These are phyloP conservation scores for Aspergillus puulaauensis DNA, from an alignment of 2,329 filamentous ascomycete genomes.

Conservation along the genomic window DNA sequence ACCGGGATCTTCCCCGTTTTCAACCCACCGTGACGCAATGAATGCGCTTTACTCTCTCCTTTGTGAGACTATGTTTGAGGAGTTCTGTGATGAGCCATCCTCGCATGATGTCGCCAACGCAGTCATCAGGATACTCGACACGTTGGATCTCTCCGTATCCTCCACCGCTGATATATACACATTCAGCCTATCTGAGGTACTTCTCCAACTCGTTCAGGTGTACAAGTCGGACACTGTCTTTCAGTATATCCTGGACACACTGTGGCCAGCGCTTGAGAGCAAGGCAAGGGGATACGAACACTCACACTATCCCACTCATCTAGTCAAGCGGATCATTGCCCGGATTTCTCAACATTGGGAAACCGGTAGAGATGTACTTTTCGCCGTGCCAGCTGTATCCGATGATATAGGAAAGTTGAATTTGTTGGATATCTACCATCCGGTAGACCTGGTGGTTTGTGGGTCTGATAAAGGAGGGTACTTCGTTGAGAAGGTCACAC, in stretches of 20 bases:
- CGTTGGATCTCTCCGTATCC: not conserved
- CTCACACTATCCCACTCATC: constrained; percentile 24
- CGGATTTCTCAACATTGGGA: constrained; percentile 13
- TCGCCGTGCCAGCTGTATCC: constrained; percentile 8
- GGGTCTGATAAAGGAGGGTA: not conserved
- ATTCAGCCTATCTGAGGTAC: constrained; percentile 11
- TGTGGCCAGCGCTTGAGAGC: constrained; percentile 20
- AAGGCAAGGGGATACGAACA: constrained; percentile 21
- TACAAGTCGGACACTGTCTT: constrained; percentile 6
- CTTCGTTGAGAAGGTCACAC: not conserved
- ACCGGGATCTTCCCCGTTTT: not conserved
- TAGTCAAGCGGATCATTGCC: constrained; percentile 21
- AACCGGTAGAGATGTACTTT: not conserved
- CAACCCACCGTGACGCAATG: constrained; percentile 16
- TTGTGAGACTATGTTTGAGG: constrained; percentile 12
- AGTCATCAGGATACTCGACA: not conserved
- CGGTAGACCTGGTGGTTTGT: constrained; percentile 7
- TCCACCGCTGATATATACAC: constrained; percentile 15
- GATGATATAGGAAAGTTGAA: constrained; percentile 14
- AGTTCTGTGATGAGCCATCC: not conserved
- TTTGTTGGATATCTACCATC: constrained; percentile 12
- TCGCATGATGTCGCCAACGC: not conserved
- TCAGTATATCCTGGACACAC: constrained; percentile 12
- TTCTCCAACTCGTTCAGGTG: constrained; percentile 9
- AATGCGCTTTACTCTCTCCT: constrained; percentile 13